Evolutionary conservation across 306 rosid genomes (phyloP), one percentile per base, ranked within the genome.

Genomic region (Quillaja saponaria): DNA sequence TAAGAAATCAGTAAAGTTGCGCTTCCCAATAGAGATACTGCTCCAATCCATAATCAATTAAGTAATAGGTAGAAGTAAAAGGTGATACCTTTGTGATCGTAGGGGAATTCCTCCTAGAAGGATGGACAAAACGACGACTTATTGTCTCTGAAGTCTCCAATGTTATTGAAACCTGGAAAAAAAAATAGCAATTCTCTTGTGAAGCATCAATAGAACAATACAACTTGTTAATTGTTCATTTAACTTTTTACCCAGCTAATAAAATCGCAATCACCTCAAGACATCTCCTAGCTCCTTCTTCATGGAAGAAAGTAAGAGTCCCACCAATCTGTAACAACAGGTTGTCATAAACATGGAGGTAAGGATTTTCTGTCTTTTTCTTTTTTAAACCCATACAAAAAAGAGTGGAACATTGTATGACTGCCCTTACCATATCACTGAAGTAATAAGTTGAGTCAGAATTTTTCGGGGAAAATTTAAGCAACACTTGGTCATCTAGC

Each of bases 51-150:
- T n/a, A n/a, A n/a, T n/a, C n/a, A n/a, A n/a, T n/a, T n/a, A n/a
- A n/a, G n/a, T n/a, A n/a, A n/a, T n/a, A n/a, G n/a, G n/a, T n/a
- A n/a, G n/a, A n/a, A n/a, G n/a, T n/a, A n/a, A n/a, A n/a, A n/a
- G n/a, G n/a, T n/a, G n/a, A n/a, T 72, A 94, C 99, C 96, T 89
- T 94, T 7, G 96, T 87, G 71, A 87, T 87, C 33, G 99, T 94
- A 6, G 99, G 97, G 55, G 99, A 90, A 66, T 87, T 90, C 68
- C 87, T 94, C 66, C 97, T 73, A 68, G 99, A 94, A 19, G 90
- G 95, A 71, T 94, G 99, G 69, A 87, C 86, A 50, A 74, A 85
- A 56, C 78, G 90, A 55, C 81, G 81, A 74, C 76, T 75, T 67
- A 94, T 78, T 57, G 99, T 94, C 82, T 94, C 97, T 3, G 96